phyloP scores from a whole-genome alignment of 202 grass and related monocot genomes.

The Carex sylvatica region DNA sequence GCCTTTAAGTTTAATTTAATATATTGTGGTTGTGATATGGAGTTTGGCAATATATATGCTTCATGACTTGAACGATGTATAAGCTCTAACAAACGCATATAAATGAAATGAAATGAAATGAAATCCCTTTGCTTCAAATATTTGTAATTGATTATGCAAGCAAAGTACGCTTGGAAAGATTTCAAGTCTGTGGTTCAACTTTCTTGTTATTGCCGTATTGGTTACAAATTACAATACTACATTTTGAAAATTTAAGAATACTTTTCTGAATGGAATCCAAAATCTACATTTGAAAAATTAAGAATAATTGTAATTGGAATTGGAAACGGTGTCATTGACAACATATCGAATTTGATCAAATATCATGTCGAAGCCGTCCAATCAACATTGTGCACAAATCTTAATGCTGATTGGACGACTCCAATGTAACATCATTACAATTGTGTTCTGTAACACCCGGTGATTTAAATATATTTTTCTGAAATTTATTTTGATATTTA shows the following conservation, averaged over 20 bases:
- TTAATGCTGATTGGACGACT: too few relatives aligned
- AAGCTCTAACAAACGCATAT: slow-evolving; percentile 10
- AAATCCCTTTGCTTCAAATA: slow-evolving; percentile 17
- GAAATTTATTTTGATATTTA: too few relatives aligned
- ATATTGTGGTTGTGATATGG: neutral
- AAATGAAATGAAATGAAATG: neutral
- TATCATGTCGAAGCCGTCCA: too few relatives aligned
- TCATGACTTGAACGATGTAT: slow-evolving; percentile 4
- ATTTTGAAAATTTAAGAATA: neutral
- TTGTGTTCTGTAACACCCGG: too few relatives aligned
- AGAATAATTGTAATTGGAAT: too few relatives aligned
- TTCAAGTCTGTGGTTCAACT: neutral
- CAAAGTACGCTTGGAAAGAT: slow-evolving; percentile 4
- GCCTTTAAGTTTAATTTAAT: neutral
- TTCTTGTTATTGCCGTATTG: neutral
- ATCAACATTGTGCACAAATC: too few relatives aligned
- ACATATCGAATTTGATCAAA: too few relatives aligned
- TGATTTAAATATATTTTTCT: too few relatives aligned
- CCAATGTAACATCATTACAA: too few relatives aligned
- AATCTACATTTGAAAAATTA: neutral
- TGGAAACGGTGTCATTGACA: too few relatives aligned
- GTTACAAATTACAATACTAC: neutral
- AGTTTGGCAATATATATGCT: neutral
- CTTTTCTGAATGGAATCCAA: neutral
- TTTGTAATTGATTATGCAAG: slow-evolving; percentile 15